Percentiles rank a stretch among this genome's conserved stretches.
These are phyloP conservation scores for Scutellaria minor DNA, from an alignment of 257 asterid species.

Conservation along the genomic window DNA sequence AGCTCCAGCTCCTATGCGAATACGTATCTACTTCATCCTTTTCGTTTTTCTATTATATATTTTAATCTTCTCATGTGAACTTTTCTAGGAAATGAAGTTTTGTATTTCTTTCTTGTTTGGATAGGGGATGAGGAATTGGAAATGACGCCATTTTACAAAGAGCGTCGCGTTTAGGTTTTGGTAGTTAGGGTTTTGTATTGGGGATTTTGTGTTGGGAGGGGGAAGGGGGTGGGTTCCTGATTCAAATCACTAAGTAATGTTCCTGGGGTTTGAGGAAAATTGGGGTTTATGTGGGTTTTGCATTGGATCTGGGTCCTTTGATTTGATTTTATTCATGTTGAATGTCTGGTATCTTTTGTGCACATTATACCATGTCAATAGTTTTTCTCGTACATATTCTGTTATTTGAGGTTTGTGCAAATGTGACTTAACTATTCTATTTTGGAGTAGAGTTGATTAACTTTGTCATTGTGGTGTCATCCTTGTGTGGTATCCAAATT, in stretches of 20 bases:
- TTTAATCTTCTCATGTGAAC: not conserved
- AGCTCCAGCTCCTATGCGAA: slow-evolving; percentile 97
- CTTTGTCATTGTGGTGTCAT: not conserved
- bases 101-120: not conserved
- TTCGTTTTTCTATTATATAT: not conserved
- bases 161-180: slow-evolving; percentile 8
- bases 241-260: not conserved
- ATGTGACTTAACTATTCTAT: not conserved
- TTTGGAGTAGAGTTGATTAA: not conserved
- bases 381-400: not conserved
- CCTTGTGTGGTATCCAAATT: not conserved
- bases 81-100: slow-evolving; percentile 21
- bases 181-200: slow-evolving; percentile 38
- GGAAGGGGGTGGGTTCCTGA: not conserved
- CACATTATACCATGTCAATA: not conserved
- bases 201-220: slow-evolving; percentile 7
- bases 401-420: not conserved
- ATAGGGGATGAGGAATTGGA: not conserved
- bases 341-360: not conserved
- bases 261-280: slow-evolving; percentile 1
- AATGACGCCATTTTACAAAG: not conserved
- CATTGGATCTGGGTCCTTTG: slow-evolving; percentile 13
- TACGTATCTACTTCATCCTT: slow-evolving; percentile 50
- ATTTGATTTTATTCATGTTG: not conserved
- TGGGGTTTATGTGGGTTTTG: slow-evolving; percentile 28